Evolutionary conservation across 2,329 filamentous ascomycete species (phyloP).

Genomic region (Pseudopithomyces maydicus): DNA sequence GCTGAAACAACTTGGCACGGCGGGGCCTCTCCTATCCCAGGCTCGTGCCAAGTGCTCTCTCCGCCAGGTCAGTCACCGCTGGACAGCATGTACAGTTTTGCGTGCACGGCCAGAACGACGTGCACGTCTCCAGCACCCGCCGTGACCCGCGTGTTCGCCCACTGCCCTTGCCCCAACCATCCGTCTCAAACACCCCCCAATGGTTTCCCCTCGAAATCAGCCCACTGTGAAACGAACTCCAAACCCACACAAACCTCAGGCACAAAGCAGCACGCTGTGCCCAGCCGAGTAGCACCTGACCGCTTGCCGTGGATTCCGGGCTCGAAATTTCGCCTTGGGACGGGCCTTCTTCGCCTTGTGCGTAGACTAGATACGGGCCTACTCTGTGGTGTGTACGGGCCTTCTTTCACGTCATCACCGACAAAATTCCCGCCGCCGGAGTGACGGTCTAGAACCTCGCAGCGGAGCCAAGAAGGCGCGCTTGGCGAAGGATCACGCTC

Average conservation of each 20-base stretch:
- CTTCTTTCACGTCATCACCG: background rate
- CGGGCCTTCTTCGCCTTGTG: too few relatives aligned
- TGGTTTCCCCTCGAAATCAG: conserved; percentile 13
- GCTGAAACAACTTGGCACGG: conserved; percentile 13
- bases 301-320: background rate
- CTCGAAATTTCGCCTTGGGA: background rate
- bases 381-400: too few relatives aligned
- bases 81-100: background rate
- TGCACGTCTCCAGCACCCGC: background rate
- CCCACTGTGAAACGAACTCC: conserved; percentile 7
- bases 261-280: background rate
- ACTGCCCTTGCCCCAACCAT: background rate
- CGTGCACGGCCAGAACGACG: background rate
- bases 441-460: background rate
- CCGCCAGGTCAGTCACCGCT: background rate
- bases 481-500: background rate
- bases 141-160: conserved; percentile 7
- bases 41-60: background rate
- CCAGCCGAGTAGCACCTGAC: background rate
- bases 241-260: background rate
- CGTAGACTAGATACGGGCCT: too few relatives aligned
- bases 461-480: background rate
- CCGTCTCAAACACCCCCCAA: background rate
- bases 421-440: background rate
- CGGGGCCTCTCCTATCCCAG: conserved; percentile 1